phyloP scores from a whole-genome alignment of 2,329 filamentous ascomycete genomes.

The Lecanoromycetidae sp. region DNA sequence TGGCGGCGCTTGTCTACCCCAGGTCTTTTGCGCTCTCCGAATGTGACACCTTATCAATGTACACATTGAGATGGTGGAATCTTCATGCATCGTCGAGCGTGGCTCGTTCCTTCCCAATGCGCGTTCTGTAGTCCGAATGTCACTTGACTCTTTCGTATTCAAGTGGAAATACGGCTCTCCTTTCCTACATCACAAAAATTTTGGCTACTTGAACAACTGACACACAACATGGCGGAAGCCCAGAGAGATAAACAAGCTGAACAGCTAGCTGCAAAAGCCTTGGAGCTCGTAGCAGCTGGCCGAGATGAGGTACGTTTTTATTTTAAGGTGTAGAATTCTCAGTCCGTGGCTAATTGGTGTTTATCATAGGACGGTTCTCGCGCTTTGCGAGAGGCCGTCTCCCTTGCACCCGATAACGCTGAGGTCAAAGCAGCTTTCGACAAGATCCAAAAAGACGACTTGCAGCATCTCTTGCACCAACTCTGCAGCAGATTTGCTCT shows the following conservation, averaged over 20 bases:
- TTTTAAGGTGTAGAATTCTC: too few relatives aligned
- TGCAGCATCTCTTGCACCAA: constrained; percentile 32
- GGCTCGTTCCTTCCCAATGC: too few relatives aligned
- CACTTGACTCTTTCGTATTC: too few relatives aligned
- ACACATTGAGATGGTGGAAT: too few relatives aligned
- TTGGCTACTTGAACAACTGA: too few relatives aligned
- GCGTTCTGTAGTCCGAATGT: too few relatives aligned
- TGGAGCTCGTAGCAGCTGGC: constrained; percentile 35
- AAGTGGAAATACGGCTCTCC: too few relatives aligned
- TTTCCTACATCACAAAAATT: too few relatives aligned
- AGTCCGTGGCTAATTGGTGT: constrained; percentile 6
- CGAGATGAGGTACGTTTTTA: constrained; percentile 30
- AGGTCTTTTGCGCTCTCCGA: too few relatives aligned
- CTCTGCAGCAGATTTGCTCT: constrained; percentile 33
- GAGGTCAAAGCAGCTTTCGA: constrained; percentile 35
- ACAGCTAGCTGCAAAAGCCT: constrained; percentile 35
- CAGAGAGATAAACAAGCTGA: constrained; percentile 34
- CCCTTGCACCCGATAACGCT: constrained; percentile 33
- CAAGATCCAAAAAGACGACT: constrained; percentile 33
- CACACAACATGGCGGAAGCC: constrained; percentile 5
- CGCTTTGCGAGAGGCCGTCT: constrained; percentile 38
- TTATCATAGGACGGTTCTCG: constrained; percentile 32
- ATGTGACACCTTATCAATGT: too few relatives aligned
- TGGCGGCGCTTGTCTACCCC: too few relatives aligned
- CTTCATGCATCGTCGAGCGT: too few relatives aligned